A percentile compares a stretch with the other conserved stretches of the same genome.
phyloP scores from a whole-genome alignment of 768 basidiomycete genomes.

The Podaxis sp. region DNA sequence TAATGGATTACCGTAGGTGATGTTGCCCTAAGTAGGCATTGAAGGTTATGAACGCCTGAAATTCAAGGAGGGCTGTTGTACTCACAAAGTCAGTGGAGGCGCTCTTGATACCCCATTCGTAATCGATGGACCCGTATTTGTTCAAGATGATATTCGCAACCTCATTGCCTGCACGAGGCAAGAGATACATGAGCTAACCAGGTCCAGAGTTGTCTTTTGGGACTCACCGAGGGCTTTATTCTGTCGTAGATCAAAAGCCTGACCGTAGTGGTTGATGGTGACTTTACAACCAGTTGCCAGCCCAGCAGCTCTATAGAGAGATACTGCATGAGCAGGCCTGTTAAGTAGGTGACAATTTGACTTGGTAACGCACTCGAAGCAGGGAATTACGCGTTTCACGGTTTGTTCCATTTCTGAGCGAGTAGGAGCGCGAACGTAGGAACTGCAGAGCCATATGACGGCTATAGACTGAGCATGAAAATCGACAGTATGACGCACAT shows the following conservation, averaged over 20 bases:
- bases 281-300: conserved; percentile 64
- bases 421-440: conserved; percentile 72
- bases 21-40: conserved; percentile 53
- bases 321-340: not conserved
- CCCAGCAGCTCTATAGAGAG: conserved; percentile 55
- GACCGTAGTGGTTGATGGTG: conserved; percentile 35
- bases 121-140: conserved; percentile 62
- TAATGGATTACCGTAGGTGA: conserved; percentile 60
- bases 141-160: conserved; percentile 60
- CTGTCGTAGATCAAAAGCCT: conserved; percentile 61
- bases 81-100: conserved; percentile 86
- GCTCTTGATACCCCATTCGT: conserved; percentile 63
- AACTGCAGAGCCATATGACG: conserved; percentile 35
- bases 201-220: not conserved
- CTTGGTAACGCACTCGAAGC: conserved; percentile 59
- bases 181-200: not conserved
- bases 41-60: not conserved
- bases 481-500: conserved; percentile 39
- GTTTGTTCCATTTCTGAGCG: conserved; percentile 59
- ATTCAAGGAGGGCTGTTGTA: conserved; percentile 4
- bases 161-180: conserved; percentile 50
- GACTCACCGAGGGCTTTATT: conserved; percentile 59
- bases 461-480: not conserved
- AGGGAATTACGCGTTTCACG: conserved; percentile 60
- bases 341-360: not conserved